These are phyloP conservation scores for Aspergillaceae sp. DNA, from an alignment of 2,329 filamentous ascomycete species.

Conservation along the genomic window DNA sequence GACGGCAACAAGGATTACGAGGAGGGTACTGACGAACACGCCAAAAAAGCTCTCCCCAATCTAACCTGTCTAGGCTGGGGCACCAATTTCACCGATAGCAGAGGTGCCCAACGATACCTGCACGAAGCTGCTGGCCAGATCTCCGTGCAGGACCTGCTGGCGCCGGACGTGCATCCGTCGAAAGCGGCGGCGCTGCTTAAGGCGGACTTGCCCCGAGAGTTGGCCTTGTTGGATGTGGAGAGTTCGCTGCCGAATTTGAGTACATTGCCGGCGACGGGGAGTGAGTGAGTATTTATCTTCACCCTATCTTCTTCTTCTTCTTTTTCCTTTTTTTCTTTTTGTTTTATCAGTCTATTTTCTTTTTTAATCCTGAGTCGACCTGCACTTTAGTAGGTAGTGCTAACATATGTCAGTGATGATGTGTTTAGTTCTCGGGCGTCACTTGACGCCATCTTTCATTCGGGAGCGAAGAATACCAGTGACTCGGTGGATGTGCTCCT, in stretches of 20 bases:
- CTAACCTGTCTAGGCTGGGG: conserved; percentile 47
- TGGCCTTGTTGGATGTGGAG: conserved; percentile 68
- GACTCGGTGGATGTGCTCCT: conserved; percentile 73
- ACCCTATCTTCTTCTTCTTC: background rate
- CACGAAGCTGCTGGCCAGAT: conserved; percentile 24
- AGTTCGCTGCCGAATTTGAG: conserved; percentile 68
- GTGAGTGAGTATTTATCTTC: conserved; percentile 37
- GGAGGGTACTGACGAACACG: background rate
- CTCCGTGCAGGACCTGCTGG: conserved; percentile 35
- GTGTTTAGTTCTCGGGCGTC: conserved; percentile 63
- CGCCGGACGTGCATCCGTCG: conserved; percentile 28
- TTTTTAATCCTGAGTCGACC: no score
- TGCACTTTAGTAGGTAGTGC: background rate
- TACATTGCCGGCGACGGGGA: conserved; percentile 56
- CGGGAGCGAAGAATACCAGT: conserved; percentile 54
- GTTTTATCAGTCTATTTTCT: no score
- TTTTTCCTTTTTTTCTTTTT: conserved; percentile 1
- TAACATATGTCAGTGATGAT: conserved; percentile 35
- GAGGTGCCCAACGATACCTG: conserved; percentile 36
- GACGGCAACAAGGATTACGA: background rate
- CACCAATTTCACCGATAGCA: conserved; percentile 46
- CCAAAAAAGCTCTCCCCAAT: conserved; percentile 9
- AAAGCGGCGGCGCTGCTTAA: conserved; percentile 30
- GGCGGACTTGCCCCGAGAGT: conserved; percentile 59
- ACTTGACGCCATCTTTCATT: conserved; percentile 61